phyloP scores from a whole-genome alignment of 768 basidiomycete genomes.

The Hydnum rufescens region DNA sequence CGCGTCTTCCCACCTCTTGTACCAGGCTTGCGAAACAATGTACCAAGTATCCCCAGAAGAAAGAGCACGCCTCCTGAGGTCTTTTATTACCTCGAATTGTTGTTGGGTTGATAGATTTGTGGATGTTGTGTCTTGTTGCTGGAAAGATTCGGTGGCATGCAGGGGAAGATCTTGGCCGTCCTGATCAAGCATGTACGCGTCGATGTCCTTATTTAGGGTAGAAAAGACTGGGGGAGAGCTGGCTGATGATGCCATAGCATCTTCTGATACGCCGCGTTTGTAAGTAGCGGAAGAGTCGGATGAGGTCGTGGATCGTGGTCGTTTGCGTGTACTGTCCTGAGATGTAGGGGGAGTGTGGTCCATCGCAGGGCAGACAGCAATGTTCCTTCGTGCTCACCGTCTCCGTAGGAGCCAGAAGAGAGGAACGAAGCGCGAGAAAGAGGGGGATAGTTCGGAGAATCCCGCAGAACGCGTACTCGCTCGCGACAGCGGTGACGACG shows the following conservation, averaged over 20 bases:
- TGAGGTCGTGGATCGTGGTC: constrained; percentile 14
- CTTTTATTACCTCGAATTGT: constrained; percentile 32
- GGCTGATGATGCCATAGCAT: constrained; percentile 16
- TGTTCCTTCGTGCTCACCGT: too few species aligned
- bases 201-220: constrained; percentile 36
- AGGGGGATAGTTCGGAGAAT: too few species aligned
- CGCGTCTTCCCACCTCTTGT: constrained; percentile 52
- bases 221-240: constrained; percentile 1
- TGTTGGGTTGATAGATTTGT: constrained; percentile 15
- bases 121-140: constrained; percentile 1
- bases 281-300: constrained; percentile 26
- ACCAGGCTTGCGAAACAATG: constrained; percentile 53
- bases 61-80: constrained; percentile 30
- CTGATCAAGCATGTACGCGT: constrained; percentile 25
- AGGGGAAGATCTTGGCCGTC: constrained; percentile 10
- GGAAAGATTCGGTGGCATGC: background rate
- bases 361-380: too few species aligned
- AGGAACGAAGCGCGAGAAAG: too few species aligned
- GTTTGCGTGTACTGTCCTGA: constrained; percentile 13
- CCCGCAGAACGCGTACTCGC: too few species aligned
- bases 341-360: background rate
- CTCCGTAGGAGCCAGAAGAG: too few species aligned
- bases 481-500: too few species aligned
- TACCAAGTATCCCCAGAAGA: constrained; percentile 59
- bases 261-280: constrained; percentile 65